Evolutionary conservation across 192 early-diverging fungal species (phyloP), one percentile per base, ranked within the genome.

Genomic region (Entomortierella parvispora): DNA sequence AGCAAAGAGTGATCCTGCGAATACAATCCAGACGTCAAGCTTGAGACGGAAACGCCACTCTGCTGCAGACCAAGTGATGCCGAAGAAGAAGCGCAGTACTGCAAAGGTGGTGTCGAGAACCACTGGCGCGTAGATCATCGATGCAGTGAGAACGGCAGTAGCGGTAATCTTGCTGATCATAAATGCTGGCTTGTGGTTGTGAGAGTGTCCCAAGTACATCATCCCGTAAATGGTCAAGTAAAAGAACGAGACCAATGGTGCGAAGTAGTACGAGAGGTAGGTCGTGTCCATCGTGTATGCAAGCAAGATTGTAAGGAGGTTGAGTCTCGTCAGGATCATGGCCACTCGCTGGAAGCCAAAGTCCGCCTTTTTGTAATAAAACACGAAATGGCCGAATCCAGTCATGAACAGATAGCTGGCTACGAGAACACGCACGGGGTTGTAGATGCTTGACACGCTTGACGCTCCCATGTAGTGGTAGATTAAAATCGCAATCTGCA

Each of bases 361-460:
- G 62, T 91, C 89, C 37, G 64, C 82, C 69, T 92, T 94, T 59
- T 82, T 85, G 74, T 87, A 89, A 37, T 91, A 93, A 65, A 83
- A 94, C 40, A 81, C 77, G 54, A 90, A 91, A 64, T 94, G 93
- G 0, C 93, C 93, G 69, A 91, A 94, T 31, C 93, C 93, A 0
- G 93, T 93, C 89, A 91, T 91, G 72, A 92, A 94, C 34, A 94
- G 83, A 57, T 94, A 94, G 32, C 87, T 85, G 25, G 90, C 91
- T 2, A 94, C 93, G 54, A 93, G 70, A 44, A 90, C 81, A 6
- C 93, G 89, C 20, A 94, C 88, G 0, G 87, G 84, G 58, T 90
- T 88, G 80, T 94, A 94, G 44, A 94, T 90, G 0, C 71, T 82
- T 1, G 87, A 62, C 11, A 87, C 81, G 18, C 78, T 81, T 2